These are phyloP conservation scores for Chlamydomonas asymmetrica DNA, from an alignment of 139 green algal genomes.

Conservation along the genomic window DNA sequence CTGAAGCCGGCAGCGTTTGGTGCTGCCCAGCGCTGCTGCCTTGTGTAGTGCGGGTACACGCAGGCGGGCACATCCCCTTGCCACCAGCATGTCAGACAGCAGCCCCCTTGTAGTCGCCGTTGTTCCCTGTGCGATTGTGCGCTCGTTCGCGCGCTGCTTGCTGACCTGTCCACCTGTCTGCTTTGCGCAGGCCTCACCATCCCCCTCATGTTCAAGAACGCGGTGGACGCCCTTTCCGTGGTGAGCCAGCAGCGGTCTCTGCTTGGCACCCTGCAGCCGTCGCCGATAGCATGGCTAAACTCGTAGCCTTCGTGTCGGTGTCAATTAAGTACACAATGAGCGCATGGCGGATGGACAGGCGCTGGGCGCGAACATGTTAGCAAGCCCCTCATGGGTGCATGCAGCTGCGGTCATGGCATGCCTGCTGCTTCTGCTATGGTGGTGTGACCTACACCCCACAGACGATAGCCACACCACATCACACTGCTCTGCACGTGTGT, in stretches of 20 bases:
- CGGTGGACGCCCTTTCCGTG: conserved; percentile 70
- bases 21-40: too few species aligned
- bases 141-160: background rate
- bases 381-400: too few species aligned
- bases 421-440: too few species aligned
- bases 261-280: background rate
- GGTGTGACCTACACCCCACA: too few species aligned
- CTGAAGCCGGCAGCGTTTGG: too few species aligned
- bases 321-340: too few species aligned
- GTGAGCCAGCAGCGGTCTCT: conserved; percentile 1
- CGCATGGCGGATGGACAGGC: background rate
- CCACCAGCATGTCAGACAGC: too few species aligned
- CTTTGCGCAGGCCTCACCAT: conserved; percentile 64
- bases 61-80: too few species aligned
- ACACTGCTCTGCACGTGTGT: background rate
- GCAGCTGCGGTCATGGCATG: too few species aligned
- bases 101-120: background rate
- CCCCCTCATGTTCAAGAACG: conserved; percentile 77
- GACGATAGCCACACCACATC: too few species aligned
- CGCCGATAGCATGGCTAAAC: background rate
- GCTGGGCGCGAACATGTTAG: background rate
- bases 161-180: background rate
- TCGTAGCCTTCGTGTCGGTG: background rate
- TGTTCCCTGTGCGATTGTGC: background rate
- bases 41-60: too few species aligned